Evolutionary conservation across 2,329 filamentous ascomycete genomes (phyloP).

Genomic region (Exserohilum rostratum): DNA sequence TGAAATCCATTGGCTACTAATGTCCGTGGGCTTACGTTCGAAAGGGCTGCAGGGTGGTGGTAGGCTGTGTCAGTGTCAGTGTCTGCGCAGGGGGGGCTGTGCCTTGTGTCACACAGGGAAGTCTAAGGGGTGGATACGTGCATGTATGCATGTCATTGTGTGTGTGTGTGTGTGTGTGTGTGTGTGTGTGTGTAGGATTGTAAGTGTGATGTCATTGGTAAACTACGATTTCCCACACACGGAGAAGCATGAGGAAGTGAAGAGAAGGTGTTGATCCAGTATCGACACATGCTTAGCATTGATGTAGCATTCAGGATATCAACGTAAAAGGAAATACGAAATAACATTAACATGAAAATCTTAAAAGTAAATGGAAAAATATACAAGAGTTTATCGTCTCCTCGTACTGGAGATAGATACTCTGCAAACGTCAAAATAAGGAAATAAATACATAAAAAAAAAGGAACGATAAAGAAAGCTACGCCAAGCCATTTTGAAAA

Average conservation of each 20-base stretch:
- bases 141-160: not conserved
- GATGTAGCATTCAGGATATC: too few species aligned
- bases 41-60: slow-evolving; percentile 2
- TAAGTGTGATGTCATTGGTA: not conserved
- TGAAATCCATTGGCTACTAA: not conserved
- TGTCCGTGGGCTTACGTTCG: slow-evolving; percentile 1
- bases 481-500: not conserved
- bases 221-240: not conserved
- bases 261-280: too few species aligned
- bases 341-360: slow-evolving; percentile 26
- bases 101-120: too few species aligned
- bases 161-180: slow-evolving; percentile 1
- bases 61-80: too few species aligned
- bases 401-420: not conserved
- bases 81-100: slow-evolving; percentile 5
- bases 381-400: slow-evolving; percentile 1
- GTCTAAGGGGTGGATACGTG: too few species aligned
- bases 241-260: too few species aligned
- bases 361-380: slow-evolving; percentile 24
- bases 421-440: not conserved
- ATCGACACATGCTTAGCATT: not conserved
- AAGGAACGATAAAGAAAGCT: slow-evolving; percentile 5
- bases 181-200: not conserved
- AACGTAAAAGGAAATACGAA: too few species aligned
- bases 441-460: slow-evolving; percentile 4